Percentiles rank a stretch among this genome's conserved stretches.
These are phyloP conservation scores for Stipa capillata DNA, from an alignment of 176 grass and related monocot genomes.

Conservation along the genomic window DNA sequence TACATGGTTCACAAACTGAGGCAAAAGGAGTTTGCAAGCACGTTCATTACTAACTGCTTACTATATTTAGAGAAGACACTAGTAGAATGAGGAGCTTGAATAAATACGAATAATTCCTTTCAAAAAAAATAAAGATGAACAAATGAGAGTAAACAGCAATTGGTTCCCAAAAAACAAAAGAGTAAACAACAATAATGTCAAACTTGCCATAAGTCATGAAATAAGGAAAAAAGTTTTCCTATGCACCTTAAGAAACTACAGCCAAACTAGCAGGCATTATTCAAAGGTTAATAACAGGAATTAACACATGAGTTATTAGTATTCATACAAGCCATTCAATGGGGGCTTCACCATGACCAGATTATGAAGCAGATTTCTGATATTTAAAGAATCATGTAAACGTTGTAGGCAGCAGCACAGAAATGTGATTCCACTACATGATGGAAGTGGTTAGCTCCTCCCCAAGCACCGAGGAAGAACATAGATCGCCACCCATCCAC, in stretches of 20 bases:
- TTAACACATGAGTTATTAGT: neutral
- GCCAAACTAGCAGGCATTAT: neutral
- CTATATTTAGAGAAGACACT: neutral
- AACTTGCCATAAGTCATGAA: neutral
- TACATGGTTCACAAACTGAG: neutral
- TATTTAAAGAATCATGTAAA: neutral
- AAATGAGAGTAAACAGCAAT: too few relatives aligned
- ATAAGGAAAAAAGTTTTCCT: neutral
- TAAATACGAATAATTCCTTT: neutral
- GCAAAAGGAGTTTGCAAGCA: neutral
- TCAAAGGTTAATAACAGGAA: neutral
- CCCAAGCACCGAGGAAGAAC: neutral
- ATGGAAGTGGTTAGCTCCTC: neutral
- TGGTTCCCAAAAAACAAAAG: too few relatives aligned
- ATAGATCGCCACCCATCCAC: neutral
- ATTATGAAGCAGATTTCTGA: neutral
- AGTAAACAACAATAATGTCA: neutral
- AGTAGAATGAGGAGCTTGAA: neutral
- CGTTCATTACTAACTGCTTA: neutral
- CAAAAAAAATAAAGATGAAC: neutral
- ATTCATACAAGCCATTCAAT: neutral
- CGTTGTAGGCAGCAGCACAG: neutral
- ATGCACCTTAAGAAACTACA: neutral
- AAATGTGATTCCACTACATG: neutral
- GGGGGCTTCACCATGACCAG: neutral